Evolutionary conservation across 345 rosid genomes (phyloP).

Genomic region (Aquilaria sinensis): DNA sequence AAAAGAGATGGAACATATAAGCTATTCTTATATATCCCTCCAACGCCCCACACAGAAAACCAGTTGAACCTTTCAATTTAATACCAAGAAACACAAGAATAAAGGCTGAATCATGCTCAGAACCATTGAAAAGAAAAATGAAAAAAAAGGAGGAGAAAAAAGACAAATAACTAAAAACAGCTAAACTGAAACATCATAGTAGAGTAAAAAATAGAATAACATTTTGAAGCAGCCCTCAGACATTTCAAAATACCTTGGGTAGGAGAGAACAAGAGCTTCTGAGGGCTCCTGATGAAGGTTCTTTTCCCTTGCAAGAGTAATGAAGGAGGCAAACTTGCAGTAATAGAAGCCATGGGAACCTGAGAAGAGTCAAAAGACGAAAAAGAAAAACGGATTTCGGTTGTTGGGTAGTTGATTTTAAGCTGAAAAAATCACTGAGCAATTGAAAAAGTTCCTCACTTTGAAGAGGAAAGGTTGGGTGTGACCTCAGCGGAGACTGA

Average conservation of each 20-base stretch:
- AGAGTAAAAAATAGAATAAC: too few species aligned
- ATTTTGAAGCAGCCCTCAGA: too few species aligned
- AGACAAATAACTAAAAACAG: not conserved
- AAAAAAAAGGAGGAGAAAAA: too few species aligned
- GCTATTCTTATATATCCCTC: too few species aligned
- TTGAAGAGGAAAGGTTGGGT: too few species aligned
- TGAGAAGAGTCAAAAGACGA: not conserved
- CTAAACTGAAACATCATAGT: not conserved
- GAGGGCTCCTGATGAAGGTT: slow-evolving; percentile 32
- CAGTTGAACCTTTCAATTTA: not conserved
- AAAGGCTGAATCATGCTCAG: too few species aligned
- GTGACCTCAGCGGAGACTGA: too few species aligned
- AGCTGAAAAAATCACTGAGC: not conserved
- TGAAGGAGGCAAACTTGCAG: slow-evolving; percentile 39
- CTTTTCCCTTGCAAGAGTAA: slow-evolving; percentile 33
- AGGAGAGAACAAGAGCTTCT: slow-evolving; percentile 30
- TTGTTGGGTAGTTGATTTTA: not conserved
- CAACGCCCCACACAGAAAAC: not conserved
- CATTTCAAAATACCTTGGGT: slow-evolving; percentile 26
- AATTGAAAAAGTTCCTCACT: not conserved
- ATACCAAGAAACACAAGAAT: too few species aligned
- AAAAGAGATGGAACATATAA: not conserved
- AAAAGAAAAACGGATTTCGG: not conserved
- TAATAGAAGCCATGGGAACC: slow-evolving; percentile 54
- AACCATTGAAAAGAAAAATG: too few species aligned